Base-by-base conservation (phyloP, 345 rosid genomes). In the Mangifera indica region DNA sequence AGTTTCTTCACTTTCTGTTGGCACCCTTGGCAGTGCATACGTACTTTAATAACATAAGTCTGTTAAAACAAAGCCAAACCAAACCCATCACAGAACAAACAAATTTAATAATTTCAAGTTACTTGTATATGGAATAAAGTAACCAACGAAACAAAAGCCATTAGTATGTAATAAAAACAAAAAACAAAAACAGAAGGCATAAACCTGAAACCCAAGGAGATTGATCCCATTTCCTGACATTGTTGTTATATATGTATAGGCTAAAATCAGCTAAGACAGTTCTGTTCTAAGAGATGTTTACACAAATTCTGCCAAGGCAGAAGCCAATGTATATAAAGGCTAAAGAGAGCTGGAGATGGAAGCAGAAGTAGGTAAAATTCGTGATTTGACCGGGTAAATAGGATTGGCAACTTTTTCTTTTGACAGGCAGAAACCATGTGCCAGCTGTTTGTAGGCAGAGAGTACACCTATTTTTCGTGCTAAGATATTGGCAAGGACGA, bases 11-110 rank as follows among this genome's bases (percentile, higher is more conserved):
- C 93, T 76, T 80, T 29, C 32, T 29, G 32, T 29, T 81, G 74
- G 83, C 98, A 92, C 10, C 98, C 93, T 73, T 84, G 84, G 80
- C 98, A 92, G 76, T 92, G 32, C 24, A 92, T 78, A 73, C 86
- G 83, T 2, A 88, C 93, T 70, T 82, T 87, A 69, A 92, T 91
- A 73, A 80, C 40, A 81, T 81, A 78, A 29, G 85, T 90, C 98
- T 91, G 81, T 44, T n/a, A n/a, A n/a, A n/a, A n/a, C n/a, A 2
- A 34, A 52, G 48, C 21, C 32, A 29, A 29, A 29, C 32, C 25
- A 70, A 75, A 21, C 7, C 9, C 14, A 24, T 11, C 17, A 17
- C 1, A 45, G 22, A 45, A 58, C 0, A 18, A 70, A n/a, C 66
- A 59, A 11, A 59, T 29, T 24, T 68, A 8, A 57, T 69, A 37